phyloP scores from a whole-genome alignment of 2,329 filamentous ascomycete genomes.

The Mycosphaerelloides madeirae region DNA sequence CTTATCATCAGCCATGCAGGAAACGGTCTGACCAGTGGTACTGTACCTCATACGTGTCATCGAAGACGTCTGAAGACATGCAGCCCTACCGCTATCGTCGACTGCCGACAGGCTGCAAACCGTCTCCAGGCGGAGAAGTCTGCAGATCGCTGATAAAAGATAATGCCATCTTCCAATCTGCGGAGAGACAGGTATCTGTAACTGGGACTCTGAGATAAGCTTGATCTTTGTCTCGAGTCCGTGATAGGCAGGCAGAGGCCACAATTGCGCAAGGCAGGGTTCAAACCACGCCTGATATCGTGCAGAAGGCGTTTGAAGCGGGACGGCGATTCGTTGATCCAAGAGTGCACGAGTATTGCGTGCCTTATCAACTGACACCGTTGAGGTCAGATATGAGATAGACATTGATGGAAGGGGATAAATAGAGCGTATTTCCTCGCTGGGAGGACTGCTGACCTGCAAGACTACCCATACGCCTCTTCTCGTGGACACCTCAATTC shows the following conservation, averaged over 20 bases:
- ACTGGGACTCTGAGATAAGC: background rate
- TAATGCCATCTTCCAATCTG: background rate
- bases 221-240: background rate
- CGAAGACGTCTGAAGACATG: too few relatives aligned
- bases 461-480: background rate
- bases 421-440: background rate
- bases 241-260: constrained; percentile 1
- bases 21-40: too few relatives aligned
- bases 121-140: background rate
- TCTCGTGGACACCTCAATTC: background rate
- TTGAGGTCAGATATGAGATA: constrained; percentile 1
- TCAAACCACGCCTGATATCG: background rate
- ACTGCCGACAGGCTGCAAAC: background rate
- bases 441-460: background rate
- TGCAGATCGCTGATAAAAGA: background rate
- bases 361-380: background rate
- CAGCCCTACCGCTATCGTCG: background rate
- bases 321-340: background rate
- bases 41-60: too few relatives aligned
- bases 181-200: background rate
- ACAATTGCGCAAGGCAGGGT: background rate
- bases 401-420: background rate
- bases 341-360: background rate
- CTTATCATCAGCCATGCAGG: too few relatives aligned
- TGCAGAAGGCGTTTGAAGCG: background rate